Conservation (phyloP, 805 yeast species). For the Yamadazyma phyllophila region DNA sequence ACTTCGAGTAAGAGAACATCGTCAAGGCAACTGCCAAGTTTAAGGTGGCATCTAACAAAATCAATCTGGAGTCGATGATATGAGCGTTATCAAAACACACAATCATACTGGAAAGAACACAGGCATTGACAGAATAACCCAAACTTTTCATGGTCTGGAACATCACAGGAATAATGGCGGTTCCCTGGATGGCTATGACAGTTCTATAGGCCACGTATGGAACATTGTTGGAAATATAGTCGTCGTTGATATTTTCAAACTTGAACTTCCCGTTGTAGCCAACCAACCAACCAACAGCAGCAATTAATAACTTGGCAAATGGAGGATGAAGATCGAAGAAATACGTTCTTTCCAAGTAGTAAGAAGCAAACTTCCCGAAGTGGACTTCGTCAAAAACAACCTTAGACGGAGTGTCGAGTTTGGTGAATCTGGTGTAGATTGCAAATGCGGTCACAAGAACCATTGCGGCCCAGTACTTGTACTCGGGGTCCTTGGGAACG, state of each 20-base stretch:
- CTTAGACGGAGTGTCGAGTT: constrained; percentile 62
- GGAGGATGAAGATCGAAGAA: constrained; percentile 99
- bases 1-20: constrained; percentile 73
- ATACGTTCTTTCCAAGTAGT: constrained; percentile 84
- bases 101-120: constrained; percentile 71
- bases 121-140: constrained; percentile 73
- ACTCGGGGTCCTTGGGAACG: constrained; percentile 24
- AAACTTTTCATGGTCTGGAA: constrained; percentile 84
- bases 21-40: constrained; percentile 80
- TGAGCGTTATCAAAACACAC: constrained; percentile 90
- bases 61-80: constrained; percentile 84
- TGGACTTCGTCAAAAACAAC: constrained; percentile 88
- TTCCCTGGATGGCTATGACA: constrained; percentile 76
- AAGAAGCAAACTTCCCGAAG: constrained; percentile 81
- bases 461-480: constrained; percentile 34
- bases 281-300: constrained; percentile 80
- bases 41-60: constrained; percentile 87
- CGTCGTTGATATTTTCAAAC: constrained; percentile 85
- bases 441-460: constrained; percentile 42
- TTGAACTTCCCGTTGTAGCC: constrained; percentile 93
- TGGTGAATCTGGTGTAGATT: constrained; percentile 55
- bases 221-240: constrained; percentile 71
- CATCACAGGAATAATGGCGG: constrained; percentile 78
- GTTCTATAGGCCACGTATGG: constrained; percentile 85
- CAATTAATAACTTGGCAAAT: constrained; percentile 89